Evolutionary conservation across 2,329 filamentous ascomycete genomes (phyloP), one percentile per base, ranked within the genome.

Genomic region (Calonectria crousiana): DNA sequence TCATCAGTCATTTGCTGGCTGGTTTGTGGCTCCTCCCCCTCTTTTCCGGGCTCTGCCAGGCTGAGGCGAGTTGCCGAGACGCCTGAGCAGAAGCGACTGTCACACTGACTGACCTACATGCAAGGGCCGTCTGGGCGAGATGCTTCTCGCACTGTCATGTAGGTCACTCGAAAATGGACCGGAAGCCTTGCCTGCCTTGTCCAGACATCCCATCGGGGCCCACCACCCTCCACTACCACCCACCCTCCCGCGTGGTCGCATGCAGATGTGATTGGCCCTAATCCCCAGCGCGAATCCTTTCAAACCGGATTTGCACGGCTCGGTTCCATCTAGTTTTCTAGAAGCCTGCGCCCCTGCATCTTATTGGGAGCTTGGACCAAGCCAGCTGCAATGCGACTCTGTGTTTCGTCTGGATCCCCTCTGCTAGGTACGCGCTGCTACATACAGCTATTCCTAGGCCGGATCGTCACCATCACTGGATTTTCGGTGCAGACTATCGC

Each of bases 151-250:
- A 83, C 81, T 80, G 82, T 83, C 53, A 60, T 36, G 38, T 70
- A 80, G 73, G 80, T 82, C 77, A 78, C 78, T 82, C 82, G 81
- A 83, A 82, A 81, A 83, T 79, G 76, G 80, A 82, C 80, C 83
- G 82, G 81, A 83, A 82, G 71, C 78, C 76, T 76, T 78, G 78
- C 74, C 76, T 76, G 64, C 66, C 72, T 72, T 69, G 75, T 76
- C 69, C 53, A 72, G 78, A 76, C 75, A 69, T 76, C 62, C 67
- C 76, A 76, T 79, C 72, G 74, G 75, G 67, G 62, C 73, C 77
- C 78, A 74, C 67, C 71, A 52, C 75, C 66, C 38, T 75, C 76
- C 64, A 47, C 64, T 41, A 32, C 20, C 10, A 60, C 49, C 78
- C 78, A 79, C 76, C 78, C 79, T 79, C 78, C 76, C 78, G 75